Evolutionary conservation across 352 stramenopile genomes (phyloP).

Genomic region (Globisporangium nunn): DNA sequence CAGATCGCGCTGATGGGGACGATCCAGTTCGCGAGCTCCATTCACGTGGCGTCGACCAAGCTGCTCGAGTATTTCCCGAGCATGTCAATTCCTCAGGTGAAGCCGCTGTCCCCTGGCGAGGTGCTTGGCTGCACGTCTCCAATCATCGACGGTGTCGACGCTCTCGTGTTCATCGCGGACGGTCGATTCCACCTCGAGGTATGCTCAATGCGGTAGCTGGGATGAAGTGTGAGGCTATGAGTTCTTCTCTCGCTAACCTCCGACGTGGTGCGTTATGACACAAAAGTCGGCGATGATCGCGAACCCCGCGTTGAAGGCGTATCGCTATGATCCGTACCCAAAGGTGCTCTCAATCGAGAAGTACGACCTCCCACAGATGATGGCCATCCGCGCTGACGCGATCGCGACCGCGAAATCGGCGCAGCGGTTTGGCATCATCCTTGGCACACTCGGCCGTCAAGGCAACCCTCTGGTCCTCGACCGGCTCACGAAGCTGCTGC

Average conservation of each 20-base stretch:
- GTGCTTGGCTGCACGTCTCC: conserved; percentile 98
- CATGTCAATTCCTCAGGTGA: conserved; percentile 92
- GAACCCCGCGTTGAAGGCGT: conserved; percentile 94
- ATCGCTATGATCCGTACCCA: conserved; percentile 98
- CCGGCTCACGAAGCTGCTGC: conserved; percentile 86
- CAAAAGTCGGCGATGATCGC: conserved; percentile 92
- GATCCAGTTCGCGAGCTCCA: conserved; percentile 93
- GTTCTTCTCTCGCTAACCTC: background rate
- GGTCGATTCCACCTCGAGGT: conserved; percentile 99
- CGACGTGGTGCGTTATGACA: too few species aligned
- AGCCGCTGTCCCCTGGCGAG: conserved; percentile 96
- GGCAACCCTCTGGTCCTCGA: conserved; percentile 97
- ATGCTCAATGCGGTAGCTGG: conserved; percentile 8
- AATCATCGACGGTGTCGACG: conserved; percentile 85
- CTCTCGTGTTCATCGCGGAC: conserved; percentile 98
- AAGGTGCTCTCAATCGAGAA: conserved; percentile 96
- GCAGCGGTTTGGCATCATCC: conserved; percentile 93
- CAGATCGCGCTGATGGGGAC: conserved; percentile 92
- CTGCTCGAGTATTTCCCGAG: conserved; percentile 79
- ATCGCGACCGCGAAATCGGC: conserved; percentile 71
- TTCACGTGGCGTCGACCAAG: conserved; percentile 73
- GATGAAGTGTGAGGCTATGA: background rate
- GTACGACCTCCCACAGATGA: conserved; percentile 97
- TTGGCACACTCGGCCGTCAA: conserved; percentile 98
- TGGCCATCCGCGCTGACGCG: conserved; percentile 78